phyloP scores from a whole-genome alignment of 2,329 filamentous ascomycete species.

The Cryphonectria carpinicola region DNA sequence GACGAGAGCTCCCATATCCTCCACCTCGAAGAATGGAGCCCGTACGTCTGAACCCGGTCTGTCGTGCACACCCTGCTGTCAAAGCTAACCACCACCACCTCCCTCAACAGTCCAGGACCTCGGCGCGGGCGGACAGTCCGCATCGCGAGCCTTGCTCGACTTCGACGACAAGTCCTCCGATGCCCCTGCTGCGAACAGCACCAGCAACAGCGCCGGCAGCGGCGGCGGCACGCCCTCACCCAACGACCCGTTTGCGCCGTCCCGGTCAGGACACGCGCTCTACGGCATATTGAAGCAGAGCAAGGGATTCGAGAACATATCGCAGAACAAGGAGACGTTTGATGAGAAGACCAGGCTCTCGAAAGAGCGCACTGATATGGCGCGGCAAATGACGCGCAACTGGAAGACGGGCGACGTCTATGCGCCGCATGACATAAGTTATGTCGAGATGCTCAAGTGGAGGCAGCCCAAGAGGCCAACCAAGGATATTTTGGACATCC shows the following conservation, averaged over 20 bases:
- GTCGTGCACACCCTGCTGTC: neutral
- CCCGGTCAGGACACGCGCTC: constrained; percentile 5
- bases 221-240: constrained; percentile 3
- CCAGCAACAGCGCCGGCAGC: constrained; percentile 28
- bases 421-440: constrained; percentile 82
- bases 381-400: constrained; percentile 67
- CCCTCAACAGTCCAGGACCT: constrained; percentile 19
- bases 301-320: constrained; percentile 20
- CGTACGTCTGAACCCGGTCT: constrained; percentile 15
- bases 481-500: constrained; percentile 75
- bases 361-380: constrained; percentile 55
- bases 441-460: constrained; percentile 82
- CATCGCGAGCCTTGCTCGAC: constrained; percentile 19
- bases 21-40: constrained; percentile 22
- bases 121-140: neutral
- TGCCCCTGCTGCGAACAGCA: constrained; percentile 28
- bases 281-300: constrained; percentile 2
- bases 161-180: constrained; percentile 17
- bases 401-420: constrained; percentile 86
- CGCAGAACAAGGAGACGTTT: constrained; percentile 37
- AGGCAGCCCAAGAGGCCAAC: constrained; percentile 57
- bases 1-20: constrained; percentile 24
- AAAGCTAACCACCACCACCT: constrained; percentile 2
- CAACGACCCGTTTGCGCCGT: neutral
- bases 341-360: constrained; percentile 45